These are phyloP conservation scores for Stellera chamaejasme DNA, from an alignment of 345 rosid species.

Conservation along the genomic window DNA sequence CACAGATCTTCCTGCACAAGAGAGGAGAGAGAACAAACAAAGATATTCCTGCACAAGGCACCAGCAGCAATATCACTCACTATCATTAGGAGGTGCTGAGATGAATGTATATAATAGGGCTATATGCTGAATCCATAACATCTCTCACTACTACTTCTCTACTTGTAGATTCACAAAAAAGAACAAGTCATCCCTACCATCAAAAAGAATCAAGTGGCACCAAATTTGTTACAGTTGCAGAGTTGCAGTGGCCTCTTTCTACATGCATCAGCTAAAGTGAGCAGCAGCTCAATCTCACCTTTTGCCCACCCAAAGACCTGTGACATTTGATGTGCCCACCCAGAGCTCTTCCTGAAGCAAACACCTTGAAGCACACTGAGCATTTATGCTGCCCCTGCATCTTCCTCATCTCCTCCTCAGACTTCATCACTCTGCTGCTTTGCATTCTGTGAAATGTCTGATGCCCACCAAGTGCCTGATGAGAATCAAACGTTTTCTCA, in stretches of 20 bases:
- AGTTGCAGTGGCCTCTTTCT: neutral
- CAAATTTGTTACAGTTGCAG: neutral
- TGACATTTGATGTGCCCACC: constrained; percentile 57
- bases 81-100: too few relatives aligned
- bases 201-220: too few relatives aligned
- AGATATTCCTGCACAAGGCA: too few relatives aligned
- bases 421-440: constrained; percentile 12
- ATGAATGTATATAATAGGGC: too few relatives aligned
- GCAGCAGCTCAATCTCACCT: neutral
- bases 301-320: neutral
- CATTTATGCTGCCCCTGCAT: constrained; percentile 27
- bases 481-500: constrained; percentile 33
- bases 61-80: too few relatives aligned
- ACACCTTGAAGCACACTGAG: constrained; percentile 26
- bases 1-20: too few relatives aligned
- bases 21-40: too few relatives aligned
- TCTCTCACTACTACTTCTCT: too few relatives aligned
- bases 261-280: neutral
- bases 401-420: constrained; percentile 13
- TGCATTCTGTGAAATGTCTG: constrained; percentile 40
- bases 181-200: too few relatives aligned
- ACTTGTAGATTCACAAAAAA: too few relatives aligned
- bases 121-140: too few relatives aligned
- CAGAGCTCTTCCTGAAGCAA: constrained; percentile 42
- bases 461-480: constrained; percentile 65